phyloP scores from a whole-genome alignment of 148 eudicot genomes.

The Simmondsia chinensis region DNA sequence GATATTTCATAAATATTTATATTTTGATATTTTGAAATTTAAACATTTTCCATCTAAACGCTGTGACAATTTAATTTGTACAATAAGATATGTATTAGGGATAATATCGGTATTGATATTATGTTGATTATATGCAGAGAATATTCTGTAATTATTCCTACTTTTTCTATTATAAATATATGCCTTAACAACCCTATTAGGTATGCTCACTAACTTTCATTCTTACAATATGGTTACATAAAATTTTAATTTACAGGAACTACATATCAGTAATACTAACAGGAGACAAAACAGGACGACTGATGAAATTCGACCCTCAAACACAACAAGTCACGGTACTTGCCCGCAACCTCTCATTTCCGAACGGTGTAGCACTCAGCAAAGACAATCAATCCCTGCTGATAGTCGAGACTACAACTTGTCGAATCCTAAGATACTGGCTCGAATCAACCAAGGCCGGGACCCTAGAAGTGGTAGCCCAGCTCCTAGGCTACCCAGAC shows the following conservation, averaged over 20 bases:
- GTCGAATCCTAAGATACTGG: conserved; percentile 42
- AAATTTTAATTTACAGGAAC: conserved; percentile 33
- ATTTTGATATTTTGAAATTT: too few relatives aligned
- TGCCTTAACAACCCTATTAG: too few relatives aligned
- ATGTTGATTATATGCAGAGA: too few relatives aligned
- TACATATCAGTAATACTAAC: conserved; percentile 38
- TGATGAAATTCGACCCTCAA: conserved; percentile 46
- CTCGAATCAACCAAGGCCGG: conserved; percentile 28
- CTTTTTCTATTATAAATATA: too few relatives aligned
- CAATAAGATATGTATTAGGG: too few relatives aligned
- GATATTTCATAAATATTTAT: too few relatives aligned
- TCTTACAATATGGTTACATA: too few relatives aligned
- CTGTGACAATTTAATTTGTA: too few relatives aligned
- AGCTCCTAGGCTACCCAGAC: conserved; percentile 64
- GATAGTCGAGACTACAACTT: conserved; percentile 42
- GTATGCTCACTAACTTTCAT: too few relatives aligned
- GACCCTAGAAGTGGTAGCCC: conserved; percentile 26
- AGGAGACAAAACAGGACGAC: conserved; percentile 57
- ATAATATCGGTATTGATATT: too few relatives aligned
- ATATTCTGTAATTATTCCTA: too few relatives aligned
- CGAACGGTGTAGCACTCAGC: conserved; percentile 77
- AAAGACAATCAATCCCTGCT: conserved; percentile 37
- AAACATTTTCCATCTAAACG: too few relatives aligned
- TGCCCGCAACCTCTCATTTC: conserved; percentile 41
- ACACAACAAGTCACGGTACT: conserved; percentile 36